Evolutionary conservation across 495 filamentous ascomycete genomes (phyloP), one percentile per base, ranked within the genome.

Genomic region (Hapsidospora chrysogenum): DNA sequence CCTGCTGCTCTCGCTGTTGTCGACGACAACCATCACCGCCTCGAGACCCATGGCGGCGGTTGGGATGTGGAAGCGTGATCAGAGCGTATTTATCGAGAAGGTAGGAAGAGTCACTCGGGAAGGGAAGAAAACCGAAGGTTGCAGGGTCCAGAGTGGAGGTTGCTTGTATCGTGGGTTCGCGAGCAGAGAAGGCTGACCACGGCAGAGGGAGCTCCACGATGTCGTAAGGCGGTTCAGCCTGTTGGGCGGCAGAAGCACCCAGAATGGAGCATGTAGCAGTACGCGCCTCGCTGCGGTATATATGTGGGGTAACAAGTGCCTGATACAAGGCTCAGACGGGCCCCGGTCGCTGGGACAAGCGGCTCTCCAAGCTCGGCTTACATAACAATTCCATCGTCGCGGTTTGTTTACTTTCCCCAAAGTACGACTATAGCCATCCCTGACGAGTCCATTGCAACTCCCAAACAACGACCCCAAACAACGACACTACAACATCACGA

Each of bases 1-100:
- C 48, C 89, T 73, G 64, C 82, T 92, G 60, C 78, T 85, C 65
- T 99, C 89, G 66, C 83, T 92, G 63, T 96, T 99, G 68, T 99
- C 89, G 47, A 96, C 82, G 44, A 75, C 59, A 35, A 75, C 57
- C 68, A 75, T 73, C n/a, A 70, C 71, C 52, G 70, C 70, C 57
- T 74, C 70, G 51, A 73, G 63, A 50, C 51, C 59, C 70, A 75
- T 75, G 49, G 62, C 62, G 60, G 39, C 40, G 30, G 35, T 27
- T 43, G 25, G 2, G n/a, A 14, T 14, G 14, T 22, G 16, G 17
- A 9, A 25, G 29, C 18, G 33, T 16, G 20, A 27, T 16, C 23
- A 13, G 10, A 4, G 14, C 18, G 31, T 20, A 13, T 27, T 6
- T 31, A 13, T 2, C 4, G 36, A 2, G 28, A 15, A 25, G 14